Evolutionary conservation across 805 yeast genomes (phyloP), one percentile per base, ranked within the genome.

Genomic region (Myxozyma mucilagina): DNA sequence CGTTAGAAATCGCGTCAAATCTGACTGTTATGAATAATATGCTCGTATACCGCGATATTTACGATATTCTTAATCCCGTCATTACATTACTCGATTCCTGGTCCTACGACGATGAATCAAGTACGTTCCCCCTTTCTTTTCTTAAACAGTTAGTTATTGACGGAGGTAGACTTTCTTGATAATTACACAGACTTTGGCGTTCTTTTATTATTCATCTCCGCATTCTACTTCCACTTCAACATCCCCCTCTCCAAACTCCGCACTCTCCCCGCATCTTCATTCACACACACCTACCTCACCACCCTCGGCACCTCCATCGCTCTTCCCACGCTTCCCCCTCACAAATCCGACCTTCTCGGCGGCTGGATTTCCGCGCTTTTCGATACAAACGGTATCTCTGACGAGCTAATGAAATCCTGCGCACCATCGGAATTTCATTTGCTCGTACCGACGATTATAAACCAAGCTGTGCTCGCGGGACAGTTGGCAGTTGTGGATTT

Each of bases 281-380:
- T 63, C 59, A 53, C 57, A 58, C 3, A 61, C 50, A 20, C 56
- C 47, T 47, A 55, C 52, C 41, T 53, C 52, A 20, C 61, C 47
- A 29, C 64, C 43, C 24, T 65, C 39, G 66, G 66, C 6, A 65
- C 66, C n/a, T 61, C 66, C 7, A 62, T 57, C 24, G 55, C 69
- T 32, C 53, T 56, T 41, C 68, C 64, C 38, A 42, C 55, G 47
- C 41, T 59, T 39, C 47, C 64, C 7, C 67, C 65, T 4, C 70
- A 69, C 4, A 70, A 70, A 31, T 65, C 67, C 20, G 72, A 69
- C 5, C 67, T 73, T 6, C 74, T 86, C 16, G 82, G 83, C 47
- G 87, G 84, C 29, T 93, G 98, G 98, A 82, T 88, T 49, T 76
- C 81, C 32, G 92, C 94, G 0, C 73, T 93, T 44, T 91, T 89